phyloP scores from a whole-genome alignment of 2,329 filamentous ascomycete species.

The Ophiocordyceps unilateralis region DNA sequence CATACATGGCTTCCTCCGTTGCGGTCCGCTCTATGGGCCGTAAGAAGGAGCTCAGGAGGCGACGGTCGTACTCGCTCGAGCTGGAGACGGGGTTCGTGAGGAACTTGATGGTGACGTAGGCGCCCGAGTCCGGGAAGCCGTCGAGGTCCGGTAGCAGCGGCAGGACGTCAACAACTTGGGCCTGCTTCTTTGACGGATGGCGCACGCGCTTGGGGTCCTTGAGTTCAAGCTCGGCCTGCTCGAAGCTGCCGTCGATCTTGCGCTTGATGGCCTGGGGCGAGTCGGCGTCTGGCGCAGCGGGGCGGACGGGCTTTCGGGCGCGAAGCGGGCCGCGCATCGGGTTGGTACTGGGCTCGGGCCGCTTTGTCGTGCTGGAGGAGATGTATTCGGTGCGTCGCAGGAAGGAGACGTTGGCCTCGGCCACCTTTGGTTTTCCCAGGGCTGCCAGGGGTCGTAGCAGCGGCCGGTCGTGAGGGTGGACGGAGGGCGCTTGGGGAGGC shows the following conservation, averaged over 20 bases:
- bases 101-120: conserved; percentile 55
- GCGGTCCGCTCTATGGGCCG: conserved; percentile 39
- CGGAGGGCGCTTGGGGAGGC: conserved; percentile 47
- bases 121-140: conserved; percentile 52
- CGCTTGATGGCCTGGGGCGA: conserved; percentile 49
- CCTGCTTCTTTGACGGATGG: conserved; percentile 39
- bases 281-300: conserved; percentile 41
- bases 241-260: conserved; percentile 48
- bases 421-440: conserved; percentile 66
- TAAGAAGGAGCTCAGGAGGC: conserved; percentile 43
- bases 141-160: conserved; percentile 49
- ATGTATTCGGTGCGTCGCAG: conserved; percentile 94
- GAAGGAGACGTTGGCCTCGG: conserved; percentile 73
- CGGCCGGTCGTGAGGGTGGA: conserved; percentile 71
- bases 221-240: conserved; percentile 32
- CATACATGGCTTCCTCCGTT: conserved; percentile 34
- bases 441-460: conserved; percentile 71
- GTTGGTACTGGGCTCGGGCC: conserved; percentile 24
- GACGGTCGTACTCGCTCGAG: conserved; percentile 34
- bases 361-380: conserved; percentile 40
- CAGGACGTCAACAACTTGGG: conserved; percentile 41
- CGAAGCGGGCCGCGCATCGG: conserved; percentile 17
- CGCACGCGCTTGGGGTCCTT: conserved; percentile 35
- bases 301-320: conserved; percentile 17
- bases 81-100: conserved; percentile 43